phyloP scores from a whole-genome alignment of 129 eudicot genomes.

The Helianthus tuberosus region DNA sequence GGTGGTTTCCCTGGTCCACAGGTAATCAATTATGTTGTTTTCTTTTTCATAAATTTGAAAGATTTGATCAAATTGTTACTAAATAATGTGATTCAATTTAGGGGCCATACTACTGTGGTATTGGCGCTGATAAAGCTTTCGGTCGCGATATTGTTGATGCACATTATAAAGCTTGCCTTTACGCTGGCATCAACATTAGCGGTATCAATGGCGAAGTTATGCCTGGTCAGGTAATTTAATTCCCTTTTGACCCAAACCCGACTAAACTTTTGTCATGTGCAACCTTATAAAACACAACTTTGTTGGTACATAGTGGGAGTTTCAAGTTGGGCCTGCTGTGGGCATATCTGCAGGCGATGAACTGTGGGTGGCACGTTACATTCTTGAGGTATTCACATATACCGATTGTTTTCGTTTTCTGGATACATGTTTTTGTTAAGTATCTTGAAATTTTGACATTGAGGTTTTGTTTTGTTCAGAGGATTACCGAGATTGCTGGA shows the following conservation, averaged over 20 bases:
- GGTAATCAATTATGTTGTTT: conserved; percentile 32
- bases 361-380: conserved; percentile 16
- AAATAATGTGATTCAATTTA: background rate
- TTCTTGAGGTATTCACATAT: conserved; percentile 4
- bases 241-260: background rate
- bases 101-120: conserved; percentile 76
- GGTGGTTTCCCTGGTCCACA: conserved; percentile 92
- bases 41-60: background rate
- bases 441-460: background rate
- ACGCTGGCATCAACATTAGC: conserved; percentile 67
- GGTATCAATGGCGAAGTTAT: conserved; percentile 81
- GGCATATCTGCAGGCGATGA: conserved; percentile 18
- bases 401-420: background rate
- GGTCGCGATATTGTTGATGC: conserved; percentile 66
- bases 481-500: conserved; percentile 23
- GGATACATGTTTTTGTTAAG: background rate
- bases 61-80: background rate
- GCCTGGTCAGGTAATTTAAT: conserved; percentile 41
- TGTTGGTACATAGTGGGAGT: background rate
- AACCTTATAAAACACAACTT: background rate
- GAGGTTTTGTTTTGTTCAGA: background rate
- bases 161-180: conserved; percentile 69
- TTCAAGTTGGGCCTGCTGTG: conserved; percentile 4
- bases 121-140: conserved; percentile 71
- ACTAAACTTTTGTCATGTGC: background rate